phyloP scores from a whole-genome alignment of 2,329 filamentous ascomycete genomes.

The Cordyceps pruinosa region DNA sequence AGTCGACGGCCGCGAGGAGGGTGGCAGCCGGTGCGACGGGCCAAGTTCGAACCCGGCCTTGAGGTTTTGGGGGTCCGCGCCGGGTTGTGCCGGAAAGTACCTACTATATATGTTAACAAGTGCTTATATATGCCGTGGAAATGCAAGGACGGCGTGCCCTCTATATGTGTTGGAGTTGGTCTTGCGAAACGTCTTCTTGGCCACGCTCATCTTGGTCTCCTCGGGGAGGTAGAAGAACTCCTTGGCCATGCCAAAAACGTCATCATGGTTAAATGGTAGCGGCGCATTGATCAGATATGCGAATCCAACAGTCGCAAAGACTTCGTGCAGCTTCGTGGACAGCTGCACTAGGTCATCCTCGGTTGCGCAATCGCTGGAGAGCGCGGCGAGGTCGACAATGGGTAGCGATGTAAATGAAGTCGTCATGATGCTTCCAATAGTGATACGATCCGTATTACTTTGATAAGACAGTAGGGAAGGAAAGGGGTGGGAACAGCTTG shows the following conservation, averaged over 20 bases:
- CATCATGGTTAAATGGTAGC: slow-evolving; percentile 33
- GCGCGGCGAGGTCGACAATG: slow-evolving; percentile 32
- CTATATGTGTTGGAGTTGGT: slow-evolving; percentile 37
- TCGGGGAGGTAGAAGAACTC: slow-evolving; percentile 31
- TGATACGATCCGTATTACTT: too few relatives aligned
- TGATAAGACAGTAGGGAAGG: not conserved
- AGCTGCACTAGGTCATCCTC: slow-evolving; percentile 24
- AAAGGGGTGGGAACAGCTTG: not conserved
- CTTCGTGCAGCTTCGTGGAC: slow-evolving; percentile 31
- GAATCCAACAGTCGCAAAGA: slow-evolving; percentile 39
- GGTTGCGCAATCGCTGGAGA: slow-evolving; percentile 22
- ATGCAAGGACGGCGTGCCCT: slow-evolving; percentile 21
- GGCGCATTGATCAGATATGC: slow-evolving; percentile 38
- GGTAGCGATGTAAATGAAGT: slow-evolving; percentile 35
- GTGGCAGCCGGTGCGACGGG: slow-evolving; percentile 16
- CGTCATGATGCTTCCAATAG: too few relatives aligned
- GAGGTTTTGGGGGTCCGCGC: slow-evolving; percentile 31
- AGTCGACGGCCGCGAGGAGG: slow-evolving; percentile 7
- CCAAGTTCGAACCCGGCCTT: slow-evolving; percentile 43
- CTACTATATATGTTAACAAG: slow-evolving; percentile 17
- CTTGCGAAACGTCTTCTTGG: slow-evolving; percentile 34
- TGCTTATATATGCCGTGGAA: not conserved
- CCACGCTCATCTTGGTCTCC: slow-evolving; percentile 32
- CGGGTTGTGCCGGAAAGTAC: slow-evolving; percentile 37
- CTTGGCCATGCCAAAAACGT: slow-evolving; percentile 34